phyloP scores from a whole-genome alignment of 2,329 filamentous ascomycete genomes.

The Pestalotiopsis fici region DNA sequence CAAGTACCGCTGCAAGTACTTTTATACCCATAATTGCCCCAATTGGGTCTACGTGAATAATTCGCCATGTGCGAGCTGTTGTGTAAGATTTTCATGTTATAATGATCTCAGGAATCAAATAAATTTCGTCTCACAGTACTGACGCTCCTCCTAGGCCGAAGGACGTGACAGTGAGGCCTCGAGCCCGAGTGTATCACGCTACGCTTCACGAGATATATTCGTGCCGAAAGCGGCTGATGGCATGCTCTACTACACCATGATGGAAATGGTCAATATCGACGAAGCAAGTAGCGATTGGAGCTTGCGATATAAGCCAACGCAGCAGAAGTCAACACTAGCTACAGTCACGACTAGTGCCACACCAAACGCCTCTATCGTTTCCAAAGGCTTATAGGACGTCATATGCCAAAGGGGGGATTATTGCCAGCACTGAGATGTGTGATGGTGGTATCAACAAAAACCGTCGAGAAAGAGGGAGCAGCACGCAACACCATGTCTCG shows the following conservation, averaged over 20 bases:
- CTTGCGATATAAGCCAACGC: constrained; percentile 33
- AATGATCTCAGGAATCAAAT: too few species aligned
- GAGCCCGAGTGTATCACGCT: constrained; percentile 24
- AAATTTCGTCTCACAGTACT: background rate
- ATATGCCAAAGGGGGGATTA: background rate
- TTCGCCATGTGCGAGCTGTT: constrained; percentile 48
- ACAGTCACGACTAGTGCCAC: constrained; percentile 22
- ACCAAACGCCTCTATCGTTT: background rate
- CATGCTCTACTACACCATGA: constrained; percentile 46
- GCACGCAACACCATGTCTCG: background rate
- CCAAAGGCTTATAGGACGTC: background rate
- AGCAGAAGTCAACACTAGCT: constrained; percentile 15
- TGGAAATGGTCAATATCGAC: constrained; percentile 43
- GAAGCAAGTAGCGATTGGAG: constrained; percentile 39
- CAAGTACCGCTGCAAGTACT: constrained; percentile 58
- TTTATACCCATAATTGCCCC: constrained; percentile 49
- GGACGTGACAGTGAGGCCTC: constrained; percentile 46
- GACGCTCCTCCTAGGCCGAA: constrained; percentile 38
- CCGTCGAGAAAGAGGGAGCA: background rate
- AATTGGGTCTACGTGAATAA: constrained; percentile 58
- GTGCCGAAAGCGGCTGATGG: constrained; percentile 47
- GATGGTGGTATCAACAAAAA: background rate
- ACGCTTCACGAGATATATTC: constrained; percentile 40
- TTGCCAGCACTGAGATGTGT: background rate
- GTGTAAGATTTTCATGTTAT: constrained; percentile 38